Evolutionary conservation across 306 rosid genomes (phyloP).

Genomic region (Dryas drummondii): DNA sequence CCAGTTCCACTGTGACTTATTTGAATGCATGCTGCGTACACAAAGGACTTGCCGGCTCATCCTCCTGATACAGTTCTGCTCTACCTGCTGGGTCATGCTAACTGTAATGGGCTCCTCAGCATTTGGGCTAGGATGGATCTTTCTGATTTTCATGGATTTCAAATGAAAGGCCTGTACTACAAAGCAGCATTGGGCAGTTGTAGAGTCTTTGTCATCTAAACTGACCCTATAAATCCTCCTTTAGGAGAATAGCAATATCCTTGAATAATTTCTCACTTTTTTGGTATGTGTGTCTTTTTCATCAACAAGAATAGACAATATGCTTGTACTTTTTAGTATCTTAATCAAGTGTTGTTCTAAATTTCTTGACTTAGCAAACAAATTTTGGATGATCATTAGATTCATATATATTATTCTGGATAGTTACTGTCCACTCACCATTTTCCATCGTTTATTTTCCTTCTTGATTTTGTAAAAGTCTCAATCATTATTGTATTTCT

Average conservation of each 20-base stretch:
- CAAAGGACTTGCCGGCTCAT: not conserved
- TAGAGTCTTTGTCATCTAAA: not conserved
- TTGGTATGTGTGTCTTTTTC: not conserved
- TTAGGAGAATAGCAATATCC: not conserved
- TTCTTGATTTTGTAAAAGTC: not conserved
- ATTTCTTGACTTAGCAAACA: not conserved
- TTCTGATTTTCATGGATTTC: constrained; percentile 7
- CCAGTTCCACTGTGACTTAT: not conserved
- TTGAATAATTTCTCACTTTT: not conserved
- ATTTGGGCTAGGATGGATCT: not conserved
- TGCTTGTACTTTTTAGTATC: not conserved
- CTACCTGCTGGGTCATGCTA: not conserved
- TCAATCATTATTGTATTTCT: constrained; percentile 4
- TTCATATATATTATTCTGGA: not conserved
- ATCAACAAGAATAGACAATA: not conserved
- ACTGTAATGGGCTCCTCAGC: constrained; percentile 5
- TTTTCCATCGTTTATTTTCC: not conserved
- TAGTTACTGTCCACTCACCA: no score
- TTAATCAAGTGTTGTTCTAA: not conserved
- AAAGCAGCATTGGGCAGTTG: not conserved
- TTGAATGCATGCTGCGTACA: constrained; percentile 2
- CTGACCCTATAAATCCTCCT: not conserved
- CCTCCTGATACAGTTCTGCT: not conserved
- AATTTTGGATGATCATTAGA: not conserved
- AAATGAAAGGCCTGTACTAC: not conserved